Base-by-base conservation (phyloP, 179 eudicot species). In the Beta lomatogona region DNA sequence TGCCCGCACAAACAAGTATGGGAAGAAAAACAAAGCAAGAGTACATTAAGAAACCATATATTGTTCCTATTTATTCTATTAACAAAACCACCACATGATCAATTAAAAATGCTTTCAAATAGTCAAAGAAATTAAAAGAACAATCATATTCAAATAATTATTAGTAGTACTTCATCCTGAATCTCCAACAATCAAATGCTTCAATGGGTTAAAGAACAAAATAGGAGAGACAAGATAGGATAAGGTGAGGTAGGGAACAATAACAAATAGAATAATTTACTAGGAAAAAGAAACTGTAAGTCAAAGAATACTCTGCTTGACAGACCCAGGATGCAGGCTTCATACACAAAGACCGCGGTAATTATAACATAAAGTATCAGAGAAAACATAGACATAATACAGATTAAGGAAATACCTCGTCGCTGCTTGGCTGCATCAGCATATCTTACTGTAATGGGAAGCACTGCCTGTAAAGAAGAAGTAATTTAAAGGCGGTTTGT, bases 371-470 rank as follows among this genome's bases (percentile, higher is more conserved):
- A 50, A 54, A 1, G 61, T 4, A 5, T 25, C 46, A 25, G 1
- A 14, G 61, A 6, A 13, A 28, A 73, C 61, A 54, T 54, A 73
- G 21, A 73, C 76, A 53, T 52, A 25, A 15, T 14, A 73, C 45
- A 13, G 4, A 53, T 68, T 0, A 53, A 72, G 48, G 54, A 48
- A 78, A 64, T 85, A 88, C 91, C 91, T 76, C 76, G 73, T 19
- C 91, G 91, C 60, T 82, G 87, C 77, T 73, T 88, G 80, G 83
- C 85, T 75, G 78, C 83, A 76, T 77, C 88, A 71, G 91, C 91
- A 86, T 82, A 88, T 81, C 54, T 86, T 50, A 88, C 82, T 83
- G 68, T 76, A 70, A 88, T 21, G 68, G 91, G 86, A 72, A 55
- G 74, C 48, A 48, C 68, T n/a, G 82, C 83, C 91, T 88, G 81